These are phyloP conservation scores for Termitomyces sp. DNA, from an alignment of 768 basidiomycete species.

Conservation along the genomic window DNA sequence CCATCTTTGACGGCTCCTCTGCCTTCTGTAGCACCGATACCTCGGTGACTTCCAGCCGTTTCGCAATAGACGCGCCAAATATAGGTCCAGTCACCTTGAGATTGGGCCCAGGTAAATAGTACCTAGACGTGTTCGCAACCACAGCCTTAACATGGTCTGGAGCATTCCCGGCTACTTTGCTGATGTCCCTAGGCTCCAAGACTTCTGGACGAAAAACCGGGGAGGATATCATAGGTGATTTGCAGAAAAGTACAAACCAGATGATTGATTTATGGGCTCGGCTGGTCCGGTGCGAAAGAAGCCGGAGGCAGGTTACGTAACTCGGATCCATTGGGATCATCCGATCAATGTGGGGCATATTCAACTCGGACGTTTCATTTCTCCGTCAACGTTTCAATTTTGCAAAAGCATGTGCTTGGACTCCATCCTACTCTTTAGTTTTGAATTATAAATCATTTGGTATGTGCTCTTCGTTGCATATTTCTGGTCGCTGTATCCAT, in stretches of 20 bases:
- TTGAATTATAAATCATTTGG: not conserved
- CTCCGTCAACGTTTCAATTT: too few relatives aligned
- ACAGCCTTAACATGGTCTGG: slow-evolving; percentile 26
- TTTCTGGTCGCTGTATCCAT: not conserved
- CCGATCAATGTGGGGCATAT: not conserved
- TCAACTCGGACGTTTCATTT: too few relatives aligned
- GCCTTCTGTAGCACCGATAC: slow-evolving; percentile 38
- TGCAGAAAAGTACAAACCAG: not conserved
- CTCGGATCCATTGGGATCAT: not conserved
- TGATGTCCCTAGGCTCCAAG: slow-evolving; percentile 14
- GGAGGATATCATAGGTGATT: not conserved
- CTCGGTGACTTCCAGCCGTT: slow-evolving; percentile 31
- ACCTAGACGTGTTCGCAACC: slow-evolving; percentile 15
- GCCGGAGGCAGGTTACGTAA: slow-evolving; percentile 1
- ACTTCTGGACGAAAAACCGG: slow-evolving; percentile 1
- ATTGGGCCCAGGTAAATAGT: slow-evolving; percentile 8
- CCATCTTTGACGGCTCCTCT: slow-evolving; percentile 41
- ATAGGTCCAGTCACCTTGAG: slow-evolving; percentile 10
- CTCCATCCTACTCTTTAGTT: not conserved
- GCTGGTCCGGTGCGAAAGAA: slow-evolving; percentile 8
- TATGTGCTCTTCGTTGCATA: not conserved
- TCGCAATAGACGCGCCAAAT: slow-evolving; percentile 16
- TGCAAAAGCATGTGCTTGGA: not conserved
- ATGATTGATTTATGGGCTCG: slow-evolving; percentile 4
- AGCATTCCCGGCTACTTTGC: slow-evolving; percentile 25